Percentiles rank a stretch among this genome's conserved stretches.
phyloP scores from a whole-genome alignment of 192 early-diverging fungal genomes.

The Neocallimastix lanati region DNA sequence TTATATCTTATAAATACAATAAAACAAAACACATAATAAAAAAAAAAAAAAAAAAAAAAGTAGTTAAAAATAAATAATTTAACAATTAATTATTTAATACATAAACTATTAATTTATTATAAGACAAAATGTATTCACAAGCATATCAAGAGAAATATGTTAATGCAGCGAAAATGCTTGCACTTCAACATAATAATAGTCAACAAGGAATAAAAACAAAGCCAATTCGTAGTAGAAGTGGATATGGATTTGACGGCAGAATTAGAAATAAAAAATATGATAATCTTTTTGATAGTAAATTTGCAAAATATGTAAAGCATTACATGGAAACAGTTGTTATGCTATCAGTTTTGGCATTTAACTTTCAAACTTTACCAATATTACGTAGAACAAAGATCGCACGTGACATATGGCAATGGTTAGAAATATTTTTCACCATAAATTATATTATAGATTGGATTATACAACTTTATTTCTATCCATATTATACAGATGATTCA shows the following conservation, averaged over 20 bases:
- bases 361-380: background rate
- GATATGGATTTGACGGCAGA: background rate
- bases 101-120: too few relatives aligned
- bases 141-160: background rate
- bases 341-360: background rate
- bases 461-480: background rate
- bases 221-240: background rate
- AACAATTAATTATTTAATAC: too few relatives aligned
- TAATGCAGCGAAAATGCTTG: background rate
- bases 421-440: background rate
- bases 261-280: background rate
- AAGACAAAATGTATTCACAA: background rate
- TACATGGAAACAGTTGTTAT: background rate
- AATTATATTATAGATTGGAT: background rate
- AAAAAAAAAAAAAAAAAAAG: too few relatives aligned
- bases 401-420: background rate
- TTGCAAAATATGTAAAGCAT: background rate
- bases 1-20: too few relatives aligned
- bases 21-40: too few relatives aligned
- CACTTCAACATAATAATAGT: background rate
- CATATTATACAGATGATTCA: background rate
- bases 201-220: background rate
- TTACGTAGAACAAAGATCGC: background rate
- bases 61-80: too few relatives aligned
- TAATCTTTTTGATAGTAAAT: background rate